A percentile compares a stretch with the other conserved stretches of the same genome.
Evolutionary conservation across 352 stramenopile species (phyloP).

Genomic region (Phytophthora sojae): DNA sequence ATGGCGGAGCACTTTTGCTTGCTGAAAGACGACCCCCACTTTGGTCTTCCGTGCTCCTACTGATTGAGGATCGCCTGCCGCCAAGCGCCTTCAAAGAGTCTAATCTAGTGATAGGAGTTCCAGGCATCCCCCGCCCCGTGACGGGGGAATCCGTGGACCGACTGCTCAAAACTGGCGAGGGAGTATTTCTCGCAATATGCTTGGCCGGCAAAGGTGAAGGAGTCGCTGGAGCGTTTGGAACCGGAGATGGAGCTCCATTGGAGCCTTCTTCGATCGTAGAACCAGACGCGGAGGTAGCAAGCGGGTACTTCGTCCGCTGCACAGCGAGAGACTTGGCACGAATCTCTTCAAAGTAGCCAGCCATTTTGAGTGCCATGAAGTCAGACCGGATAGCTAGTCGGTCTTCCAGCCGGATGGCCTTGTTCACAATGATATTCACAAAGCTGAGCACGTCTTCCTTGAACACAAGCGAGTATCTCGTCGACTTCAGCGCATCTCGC

Average conservation of each 20-base stretch:
- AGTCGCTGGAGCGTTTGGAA: conserved; percentile 28
- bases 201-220: conserved; percentile 38
- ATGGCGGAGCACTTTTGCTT: conserved; percentile 67
- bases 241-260: conserved; percentile 33
- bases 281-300: conserved; percentile 49
- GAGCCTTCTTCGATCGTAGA: conserved; percentile 28
- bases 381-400: conserved; percentile 83
- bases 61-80: conserved; percentile 33
- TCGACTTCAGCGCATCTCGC: conserved; percentile 83
- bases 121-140: conserved; percentile 26
- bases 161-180: conserved; percentile 39
- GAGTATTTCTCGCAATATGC: conserved; percentile 41
- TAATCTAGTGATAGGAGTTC: conserved; percentile 37
- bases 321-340: conserved; percentile 82
- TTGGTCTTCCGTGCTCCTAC: conserved; percentile 29
- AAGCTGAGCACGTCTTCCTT: conserved; percentile 91
- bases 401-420: conserved; percentile 84
- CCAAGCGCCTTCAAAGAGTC: conserved; percentile 43
- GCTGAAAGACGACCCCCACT: conserved; percentile 29
- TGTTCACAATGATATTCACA: conserved; percentile 92
- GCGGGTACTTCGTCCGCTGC: conserved; percentile 72
- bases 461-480: conserved; percentile 86
- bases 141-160: conserved; percentile 39
- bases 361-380: conserved; percentile 89
- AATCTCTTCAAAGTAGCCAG: conserved; percentile 89